Evolutionary conservation across 768 basidiomycete genomes (phyloP), one percentile per base, ranked within the genome.

Genomic region (Omphalotus guepiniiformis): DNA sequence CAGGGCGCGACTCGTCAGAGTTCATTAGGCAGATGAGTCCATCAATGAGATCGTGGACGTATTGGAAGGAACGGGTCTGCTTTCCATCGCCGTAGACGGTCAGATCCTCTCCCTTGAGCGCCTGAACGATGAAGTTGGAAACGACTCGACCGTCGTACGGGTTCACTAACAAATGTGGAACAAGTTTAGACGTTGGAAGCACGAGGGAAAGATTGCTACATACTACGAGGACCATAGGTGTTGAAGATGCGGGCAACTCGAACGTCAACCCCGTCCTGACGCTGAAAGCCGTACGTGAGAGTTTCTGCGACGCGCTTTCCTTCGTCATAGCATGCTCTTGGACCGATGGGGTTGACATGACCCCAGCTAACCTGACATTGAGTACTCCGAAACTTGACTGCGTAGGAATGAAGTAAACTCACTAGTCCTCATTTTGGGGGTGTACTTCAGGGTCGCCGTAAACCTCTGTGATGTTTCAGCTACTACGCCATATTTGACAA

Each of bases 271-370:
- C 85, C 83, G 61, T 98, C 93, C 64, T 96, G 96, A 49, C 88
- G 78, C 54, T 90, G 87, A 75, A 88, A 98, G 32, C 94, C 94
- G 60, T 98, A 99, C 6, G 95, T 94, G 54, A 99, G 69, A 15
- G 95, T 96, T 71, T 99, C 96, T 32, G 96, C 95, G 30, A 98
- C 95, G 58, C 96, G 93, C 72, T 99, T 99, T 40, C 96, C 96
- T 69, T 99, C 96, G 61, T 99, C 96, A 63, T 99, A 99, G 68
- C 96, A 99, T n/a, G 95, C 94, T 52, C 96, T 89, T 50, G 91
- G 90, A 19, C 96, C 96, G 57, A 94, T 96, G 35, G 93, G 93
- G 74, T 99, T 99, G 61, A 99, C 96, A 67, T 98, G 85, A 39
- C 93, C 94, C 93, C 93, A 96, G 67, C 91, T 93, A 52, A n/a